Conservation (phyloP, 495 filamentous ascomycete genomes). For the Penicillium goetzii region DNA sequence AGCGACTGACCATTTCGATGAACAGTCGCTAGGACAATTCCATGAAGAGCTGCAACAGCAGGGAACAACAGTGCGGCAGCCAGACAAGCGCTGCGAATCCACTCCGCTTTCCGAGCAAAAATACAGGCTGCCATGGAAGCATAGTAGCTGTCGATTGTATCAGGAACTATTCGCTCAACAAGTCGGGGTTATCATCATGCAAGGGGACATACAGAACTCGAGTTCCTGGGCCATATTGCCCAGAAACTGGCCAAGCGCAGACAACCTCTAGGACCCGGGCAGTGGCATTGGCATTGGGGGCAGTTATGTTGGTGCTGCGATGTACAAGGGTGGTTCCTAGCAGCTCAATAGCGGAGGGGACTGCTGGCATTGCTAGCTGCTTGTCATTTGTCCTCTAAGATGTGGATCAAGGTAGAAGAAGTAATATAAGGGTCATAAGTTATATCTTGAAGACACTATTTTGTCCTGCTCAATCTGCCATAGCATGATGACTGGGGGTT, state of each 20-base stretch:
- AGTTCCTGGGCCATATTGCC: constrained; percentile 62
- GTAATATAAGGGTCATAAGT: constrained; percentile 7
- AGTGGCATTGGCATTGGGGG: constrained; percentile 29
- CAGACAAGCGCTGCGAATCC: constrained; percentile 60
- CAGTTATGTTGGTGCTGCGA: constrained; percentile 25
- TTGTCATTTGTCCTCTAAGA: constrained; percentile 19
- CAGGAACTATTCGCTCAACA: constrained; percentile 11
- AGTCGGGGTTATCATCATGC: neutral
- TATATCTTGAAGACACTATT: constrained; percentile 2
- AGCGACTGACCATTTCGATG: constrained; percentile 53
- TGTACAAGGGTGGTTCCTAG: constrained; percentile 36
- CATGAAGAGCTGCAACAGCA: constrained; percentile 63
- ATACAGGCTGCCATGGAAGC: constrained; percentile 60
- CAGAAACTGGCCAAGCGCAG: constrained; percentile 63
- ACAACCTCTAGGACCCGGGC: constrained; percentile 50
- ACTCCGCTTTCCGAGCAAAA: constrained; percentile 58
- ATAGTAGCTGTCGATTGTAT: constrained; percentile 54
- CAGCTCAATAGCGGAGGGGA: constrained; percentile 33
- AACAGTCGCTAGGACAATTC: constrained; percentile 56
- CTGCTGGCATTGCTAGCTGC: constrained; percentile 47
- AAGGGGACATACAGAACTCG: constrained; percentile 53
- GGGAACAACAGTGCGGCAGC: constrained; percentile 65
- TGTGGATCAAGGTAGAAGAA: constrained; percentile 5
- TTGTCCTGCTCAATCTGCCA: neutral
- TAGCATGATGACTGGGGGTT: neutral